Evolutionary conservation across 148 eudicot genomes (phyloP).

Genomic region (Vaccinium myrtillus): DNA sequence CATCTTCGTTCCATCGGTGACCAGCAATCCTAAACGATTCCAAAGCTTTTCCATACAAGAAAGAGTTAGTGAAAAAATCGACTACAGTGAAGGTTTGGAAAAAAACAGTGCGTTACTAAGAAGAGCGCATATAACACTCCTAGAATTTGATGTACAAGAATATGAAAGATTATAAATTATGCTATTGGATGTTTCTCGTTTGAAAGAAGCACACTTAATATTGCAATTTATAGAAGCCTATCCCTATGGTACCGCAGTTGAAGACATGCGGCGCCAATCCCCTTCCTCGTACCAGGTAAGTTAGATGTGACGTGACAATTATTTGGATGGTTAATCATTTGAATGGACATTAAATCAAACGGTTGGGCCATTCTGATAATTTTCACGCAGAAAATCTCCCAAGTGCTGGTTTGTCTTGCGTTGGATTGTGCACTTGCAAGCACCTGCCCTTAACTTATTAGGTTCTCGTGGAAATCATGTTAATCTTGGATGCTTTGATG

Average conservation of each 20-base stretch:
- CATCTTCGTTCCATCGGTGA: neutral
- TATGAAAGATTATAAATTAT: neutral
- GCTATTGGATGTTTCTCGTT: neutral
- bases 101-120: neutral
- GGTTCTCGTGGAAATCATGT: neutral
- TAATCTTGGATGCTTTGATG: neutral
- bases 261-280: neutral
- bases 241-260: neutral
- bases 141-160: neutral
- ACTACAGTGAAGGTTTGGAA: neutral
- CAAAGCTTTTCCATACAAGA: neutral
- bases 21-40: neutral
- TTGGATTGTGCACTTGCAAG: conserved; percentile 6
- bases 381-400: neutral
- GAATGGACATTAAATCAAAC: neutral
- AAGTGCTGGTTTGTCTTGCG: neutral
- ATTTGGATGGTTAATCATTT: conserved; percentile 7
- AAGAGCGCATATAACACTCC: neutral
- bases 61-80: neutral
- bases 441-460: neutral
- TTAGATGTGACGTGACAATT: neutral
- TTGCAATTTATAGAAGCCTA: neutral
- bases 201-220: neutral
- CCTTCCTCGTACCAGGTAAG: neutral
- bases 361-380: conserved; percentile 7